phyloP scores from a whole-genome alignment of 345 rosid genomes.

The Limnanthes douglasii region DNA sequence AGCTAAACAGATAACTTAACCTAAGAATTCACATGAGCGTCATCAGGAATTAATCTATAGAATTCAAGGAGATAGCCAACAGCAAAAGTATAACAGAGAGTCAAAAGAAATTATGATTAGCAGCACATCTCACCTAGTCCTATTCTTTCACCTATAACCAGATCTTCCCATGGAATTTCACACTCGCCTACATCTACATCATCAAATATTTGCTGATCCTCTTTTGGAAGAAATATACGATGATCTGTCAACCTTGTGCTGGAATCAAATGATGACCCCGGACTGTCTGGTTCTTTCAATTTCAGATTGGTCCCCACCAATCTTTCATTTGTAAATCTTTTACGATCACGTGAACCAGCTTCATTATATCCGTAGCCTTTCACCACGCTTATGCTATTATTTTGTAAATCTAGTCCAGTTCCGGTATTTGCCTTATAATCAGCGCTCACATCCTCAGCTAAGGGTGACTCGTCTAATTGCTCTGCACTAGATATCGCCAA shows the following conservation, averaged over 20 bases:
- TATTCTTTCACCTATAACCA: constrained; percentile 93
- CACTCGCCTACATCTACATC: constrained; percentile 89
- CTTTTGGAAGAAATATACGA: too few relatives aligned
- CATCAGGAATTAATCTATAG: not conserved
- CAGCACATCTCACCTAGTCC: constrained; percentile 66
- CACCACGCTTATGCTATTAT: constrained; percentile 9
- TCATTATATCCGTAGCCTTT: constrained; percentile 27
- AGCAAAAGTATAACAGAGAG: constrained; percentile 5
- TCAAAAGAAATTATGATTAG: constrained; percentile 3
- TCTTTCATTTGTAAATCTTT: constrained; percentile 39
- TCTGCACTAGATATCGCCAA: constrained; percentile 20
- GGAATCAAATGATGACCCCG: constrained; percentile 48
- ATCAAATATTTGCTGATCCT: constrained; percentile 56
- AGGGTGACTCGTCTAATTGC: constrained; percentile 18
- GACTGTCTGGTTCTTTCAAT: constrained; percentile 50
- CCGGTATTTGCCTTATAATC: constrained; percentile 16
- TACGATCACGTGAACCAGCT: constrained; percentile 27
- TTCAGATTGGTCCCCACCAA: constrained; percentile 33
- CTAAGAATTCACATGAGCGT: too few relatives aligned
- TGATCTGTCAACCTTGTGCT: constrained; percentile 30
- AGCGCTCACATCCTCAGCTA: constrained; percentile 19
- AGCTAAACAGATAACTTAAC: too few relatives aligned
- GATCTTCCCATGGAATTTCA: constrained; percentile 98
- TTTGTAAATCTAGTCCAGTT: constrained; percentile 22
- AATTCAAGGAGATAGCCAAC: not conserved